Evolutionary conservation across 2,329 filamentous ascomycete species (phyloP).

Genomic region (Xylariaceae sp.): DNA sequence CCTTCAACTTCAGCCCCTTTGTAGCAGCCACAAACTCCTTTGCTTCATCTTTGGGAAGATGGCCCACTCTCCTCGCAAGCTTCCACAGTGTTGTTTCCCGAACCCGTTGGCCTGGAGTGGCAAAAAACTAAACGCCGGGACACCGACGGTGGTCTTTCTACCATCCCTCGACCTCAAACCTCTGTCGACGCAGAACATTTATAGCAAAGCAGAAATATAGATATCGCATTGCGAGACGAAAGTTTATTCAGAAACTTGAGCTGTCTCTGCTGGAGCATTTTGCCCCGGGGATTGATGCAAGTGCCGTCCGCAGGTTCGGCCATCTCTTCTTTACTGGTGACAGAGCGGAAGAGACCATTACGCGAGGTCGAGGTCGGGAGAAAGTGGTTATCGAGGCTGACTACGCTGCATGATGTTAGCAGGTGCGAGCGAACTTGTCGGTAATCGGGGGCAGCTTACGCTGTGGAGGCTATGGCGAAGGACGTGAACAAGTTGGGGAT

Average conservation of each 20-base stretch:
- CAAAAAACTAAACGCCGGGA: slow-evolving; percentile 4
- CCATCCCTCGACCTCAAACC: slow-evolving; percentile 9
- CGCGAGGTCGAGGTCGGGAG: no score
- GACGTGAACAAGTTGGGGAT: no score
- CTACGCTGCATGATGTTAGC: no score
- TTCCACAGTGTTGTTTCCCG: slow-evolving; percentile 3
- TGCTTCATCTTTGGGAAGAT: slow-evolving; percentile 1
- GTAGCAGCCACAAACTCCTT: not conserved
- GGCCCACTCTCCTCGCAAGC: slow-evolving; percentile 5
- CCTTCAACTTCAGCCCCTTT: not conserved
- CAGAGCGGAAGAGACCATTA: no score
- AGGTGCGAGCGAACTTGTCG: no score
- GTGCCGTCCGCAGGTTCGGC: slow-evolving; percentile 1
- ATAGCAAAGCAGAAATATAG: slow-evolving; percentile 11
- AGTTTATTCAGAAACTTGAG: slow-evolving; percentile 8
- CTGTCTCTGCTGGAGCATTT: slow-evolving; percentile 9
- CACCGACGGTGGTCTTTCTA: slow-evolving; percentile 8
- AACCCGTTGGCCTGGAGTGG: slow-evolving; percentile 2
- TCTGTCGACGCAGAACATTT: slow-evolving; percentile 8
- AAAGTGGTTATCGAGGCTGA: no score
- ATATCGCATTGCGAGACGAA: slow-evolving; percentile 12
- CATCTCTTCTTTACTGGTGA: slow-evolving; percentile 1
- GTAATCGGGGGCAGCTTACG: no score
- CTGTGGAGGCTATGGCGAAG: no score
- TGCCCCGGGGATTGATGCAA: slow-evolving; percentile 3